Conservation (phyloP, 2,329 filamentous ascomycete species). For the Phialocephala subalpina region DNA sequence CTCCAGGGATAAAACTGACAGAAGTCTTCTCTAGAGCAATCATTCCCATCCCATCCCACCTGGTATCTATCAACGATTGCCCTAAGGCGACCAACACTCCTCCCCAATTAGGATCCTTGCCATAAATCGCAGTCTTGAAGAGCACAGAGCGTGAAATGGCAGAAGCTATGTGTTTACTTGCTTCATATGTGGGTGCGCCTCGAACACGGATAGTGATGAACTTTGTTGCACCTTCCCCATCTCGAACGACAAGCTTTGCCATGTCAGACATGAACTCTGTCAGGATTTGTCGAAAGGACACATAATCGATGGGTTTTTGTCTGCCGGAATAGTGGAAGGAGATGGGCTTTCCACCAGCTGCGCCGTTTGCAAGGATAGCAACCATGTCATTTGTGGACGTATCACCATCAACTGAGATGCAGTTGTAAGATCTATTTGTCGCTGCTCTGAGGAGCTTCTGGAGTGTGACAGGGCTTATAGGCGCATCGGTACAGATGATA, state of each 20-base stretch:
- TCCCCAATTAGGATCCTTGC: constrained; percentile 13
- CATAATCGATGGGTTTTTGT: not conserved
- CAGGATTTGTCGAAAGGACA: constrained; percentile 5
- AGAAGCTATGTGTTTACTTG: constrained; percentile 10
- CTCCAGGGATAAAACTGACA: constrained; percentile 7
- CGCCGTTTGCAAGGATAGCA: constrained; percentile 13
- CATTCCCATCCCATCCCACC: constrained; percentile 7
- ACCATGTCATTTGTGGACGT: constrained; percentile 16
- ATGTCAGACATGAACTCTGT: constrained; percentile 16
- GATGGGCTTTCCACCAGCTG: constrained; percentile 6
- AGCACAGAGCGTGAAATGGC: constrained; percentile 16
- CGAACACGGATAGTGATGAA: constrained; percentile 18
- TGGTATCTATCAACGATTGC: constrained; percentile 10
- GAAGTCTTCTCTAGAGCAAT: constrained; percentile 12
- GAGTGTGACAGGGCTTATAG: constrained; percentile 66
- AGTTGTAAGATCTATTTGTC: constrained; percentile 13
- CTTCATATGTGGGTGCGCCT: not conserved
- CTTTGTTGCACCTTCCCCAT: constrained; percentile 17
- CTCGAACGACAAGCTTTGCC: constrained; percentile 15
- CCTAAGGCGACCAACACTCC: constrained; percentile 10
- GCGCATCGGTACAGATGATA: constrained; percentile 88
- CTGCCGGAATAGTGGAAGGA: not conserved
- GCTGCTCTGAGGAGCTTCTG: constrained; percentile 5
- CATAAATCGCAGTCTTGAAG: constrained; percentile 12
- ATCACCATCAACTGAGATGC: constrained; percentile 15